These are phyloP conservation scores for Verticillium klebahnii DNA, from an alignment of 2,329 filamentous ascomycete species.

Conservation along the genomic window DNA sequence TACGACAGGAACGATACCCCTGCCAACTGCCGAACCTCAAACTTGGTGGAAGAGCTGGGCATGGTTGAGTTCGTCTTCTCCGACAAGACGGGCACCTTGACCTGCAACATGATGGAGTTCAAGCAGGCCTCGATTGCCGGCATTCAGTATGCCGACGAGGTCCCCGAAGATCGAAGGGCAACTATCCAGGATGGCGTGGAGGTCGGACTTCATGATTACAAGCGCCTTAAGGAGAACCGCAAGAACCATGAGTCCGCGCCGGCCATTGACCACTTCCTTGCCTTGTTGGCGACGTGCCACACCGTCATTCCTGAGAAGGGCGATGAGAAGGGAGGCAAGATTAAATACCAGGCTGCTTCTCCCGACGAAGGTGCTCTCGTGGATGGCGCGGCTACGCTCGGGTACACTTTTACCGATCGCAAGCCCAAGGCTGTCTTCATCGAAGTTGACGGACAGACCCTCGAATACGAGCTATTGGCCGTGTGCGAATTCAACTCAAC, in stretches of 20 bases:
- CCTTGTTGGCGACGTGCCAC: conserved; percentile 84
- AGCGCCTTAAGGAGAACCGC: conserved; percentile 66
- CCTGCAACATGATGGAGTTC: conserved; percentile 99
- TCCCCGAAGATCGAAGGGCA: conserved; percentile 84
- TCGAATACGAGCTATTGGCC: conserved; percentile 85
- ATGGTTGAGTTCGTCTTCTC: conserved; percentile 99
- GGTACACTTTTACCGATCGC: conserved; percentile 85
- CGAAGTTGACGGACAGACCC: conserved; percentile 64
- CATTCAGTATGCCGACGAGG: conserved; percentile 87
- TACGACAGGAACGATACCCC: conserved; percentile 93
- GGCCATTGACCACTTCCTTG: conserved; percentile 74
- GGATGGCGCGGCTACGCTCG: conserved; percentile 78
- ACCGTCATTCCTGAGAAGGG: conserved; percentile 92
- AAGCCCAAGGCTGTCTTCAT: conserved; percentile 88
- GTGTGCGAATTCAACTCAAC: conserved; percentile 99
- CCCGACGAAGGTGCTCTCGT: conserved; percentile 97
- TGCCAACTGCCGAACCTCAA: conserved; percentile 92
- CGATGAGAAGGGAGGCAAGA: conserved; percentile 70
- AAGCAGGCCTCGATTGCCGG: conserved; percentile 91
- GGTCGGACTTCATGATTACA: conserved; percentile 80
- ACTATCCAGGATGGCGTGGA: conserved; percentile 73
- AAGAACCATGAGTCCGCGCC: conserved; percentile 46
- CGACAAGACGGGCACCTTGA: conserved; percentile 94
- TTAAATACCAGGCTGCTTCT: conserved; percentile 97
- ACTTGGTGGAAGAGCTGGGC: conserved; percentile 91